Evolutionary conservation across 257 asterid genomes (phyloP).

Genomic region (Fraxinus quadrangulata): DNA sequence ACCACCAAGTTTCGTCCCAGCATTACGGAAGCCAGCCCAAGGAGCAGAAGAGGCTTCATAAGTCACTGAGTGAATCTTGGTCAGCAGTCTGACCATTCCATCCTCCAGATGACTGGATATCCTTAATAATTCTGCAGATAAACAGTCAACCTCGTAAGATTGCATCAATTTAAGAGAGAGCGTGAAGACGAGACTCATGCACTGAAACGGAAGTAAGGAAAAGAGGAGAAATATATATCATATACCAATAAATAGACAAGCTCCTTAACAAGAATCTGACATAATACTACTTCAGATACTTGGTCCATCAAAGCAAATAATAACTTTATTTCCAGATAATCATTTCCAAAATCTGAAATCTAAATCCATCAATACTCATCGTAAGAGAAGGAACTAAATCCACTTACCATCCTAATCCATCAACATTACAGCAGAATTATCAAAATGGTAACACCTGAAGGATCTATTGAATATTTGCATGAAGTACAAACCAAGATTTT

Average conservation of each 20-base stretch:
- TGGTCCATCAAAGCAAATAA: background rate
- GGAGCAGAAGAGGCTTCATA: constrained; percentile 16
- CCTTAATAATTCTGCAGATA: constrained; percentile 16
- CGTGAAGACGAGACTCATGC: background rate
- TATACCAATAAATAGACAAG: background rate
- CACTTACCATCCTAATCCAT: background rate
- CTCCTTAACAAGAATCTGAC: too few relatives aligned
- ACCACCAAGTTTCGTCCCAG: constrained; percentile 3
- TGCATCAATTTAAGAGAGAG: too few relatives aligned
- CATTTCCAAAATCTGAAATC: background rate
- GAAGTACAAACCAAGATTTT: background rate
- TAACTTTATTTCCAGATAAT: background rate
- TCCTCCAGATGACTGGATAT: constrained; percentile 14
- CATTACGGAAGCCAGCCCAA: background rate
- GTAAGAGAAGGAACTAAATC: background rate
- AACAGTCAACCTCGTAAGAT: background rate
- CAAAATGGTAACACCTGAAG: background rate
- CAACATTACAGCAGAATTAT: background rate
- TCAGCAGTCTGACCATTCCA: constrained; percentile 10
- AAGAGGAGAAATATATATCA: too few relatives aligned
- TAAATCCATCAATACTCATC: background rate
- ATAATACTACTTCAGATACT: too few relatives aligned
- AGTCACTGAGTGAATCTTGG: constrained; percentile 17
- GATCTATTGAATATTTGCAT: background rate
- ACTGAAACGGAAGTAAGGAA: background rate